These are phyloP conservation scores for Hysterangium stoloniferum DNA, from an alignment of 768 basidiomycete genomes.

Conservation along the genomic window DNA sequence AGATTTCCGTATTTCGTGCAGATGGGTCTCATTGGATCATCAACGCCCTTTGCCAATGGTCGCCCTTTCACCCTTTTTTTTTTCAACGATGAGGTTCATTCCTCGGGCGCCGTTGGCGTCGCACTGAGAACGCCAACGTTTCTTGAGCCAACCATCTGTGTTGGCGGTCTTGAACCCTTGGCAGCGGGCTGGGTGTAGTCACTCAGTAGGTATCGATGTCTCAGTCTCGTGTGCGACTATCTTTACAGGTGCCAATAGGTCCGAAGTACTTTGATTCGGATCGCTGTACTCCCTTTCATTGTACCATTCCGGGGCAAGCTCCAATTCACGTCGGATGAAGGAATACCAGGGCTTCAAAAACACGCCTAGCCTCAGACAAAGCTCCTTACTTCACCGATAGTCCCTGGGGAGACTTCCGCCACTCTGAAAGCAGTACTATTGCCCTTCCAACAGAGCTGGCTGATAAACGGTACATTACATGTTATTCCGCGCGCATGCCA, in stretches of 20 bases:
- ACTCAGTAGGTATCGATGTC: too few species aligned
- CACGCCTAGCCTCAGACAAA: neutral
- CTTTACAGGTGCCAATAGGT: too few species aligned
- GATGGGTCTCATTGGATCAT: slow-evolving; percentile 61
- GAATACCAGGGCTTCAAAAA: too few species aligned
- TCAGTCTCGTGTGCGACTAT: too few species aligned
- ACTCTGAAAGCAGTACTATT: neutral
- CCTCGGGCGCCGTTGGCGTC: slow-evolving; percentile 64
- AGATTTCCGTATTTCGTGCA: slow-evolving; percentile 21
- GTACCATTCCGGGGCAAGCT: slow-evolving; percentile 50
- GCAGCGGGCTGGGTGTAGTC: too few species aligned
- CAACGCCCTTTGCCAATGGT: slow-evolving; percentile 76
- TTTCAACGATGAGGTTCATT: slow-evolving; percentile 43
- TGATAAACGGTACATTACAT: neutral
- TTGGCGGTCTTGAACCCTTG: slow-evolving; percentile 37
- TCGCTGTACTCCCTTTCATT: slow-evolving; percentile 53
- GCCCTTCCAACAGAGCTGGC: neutral
- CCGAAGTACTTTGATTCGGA: too few species aligned
- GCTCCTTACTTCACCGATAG: neutral
- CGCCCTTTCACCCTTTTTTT: slow-evolving; percentile 69
- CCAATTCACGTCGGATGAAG: slow-evolving; percentile 60
- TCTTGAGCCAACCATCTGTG: slow-evolving; percentile 19
- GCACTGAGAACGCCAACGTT: slow-evolving; percentile 29
- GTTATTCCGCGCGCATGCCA: neutral
- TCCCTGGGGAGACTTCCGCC: neutral